These are phyloP conservation scores for Kuraishia borneana DNA, from an alignment of 805 yeast genomes.

Conservation along the genomic window DNA sequence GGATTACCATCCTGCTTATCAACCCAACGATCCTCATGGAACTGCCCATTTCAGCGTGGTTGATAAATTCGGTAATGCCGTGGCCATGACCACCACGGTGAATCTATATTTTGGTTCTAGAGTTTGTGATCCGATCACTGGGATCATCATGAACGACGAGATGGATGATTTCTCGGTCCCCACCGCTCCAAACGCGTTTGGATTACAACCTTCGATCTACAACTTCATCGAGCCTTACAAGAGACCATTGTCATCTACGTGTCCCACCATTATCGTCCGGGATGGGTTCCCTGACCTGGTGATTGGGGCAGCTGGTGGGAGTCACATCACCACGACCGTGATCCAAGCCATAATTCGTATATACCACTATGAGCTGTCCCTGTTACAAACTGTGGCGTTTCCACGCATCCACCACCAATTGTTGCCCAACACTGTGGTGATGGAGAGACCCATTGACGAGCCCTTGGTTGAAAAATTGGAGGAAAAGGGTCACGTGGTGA, in stretches of 20 bases:
- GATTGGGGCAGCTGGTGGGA: conserved; percentile 93
- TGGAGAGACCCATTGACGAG: conserved; percentile 42
- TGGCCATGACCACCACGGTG: conserved; percentile 80
- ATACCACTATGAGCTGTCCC: conserved; percentile 43
- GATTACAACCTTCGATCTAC: conserved; percentile 67
- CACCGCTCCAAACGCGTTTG: conserved; percentile 60
- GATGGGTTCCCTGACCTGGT: conserved; percentile 46
- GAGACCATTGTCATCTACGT: conserved; percentile 76
- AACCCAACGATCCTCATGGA: conserved; percentile 74
- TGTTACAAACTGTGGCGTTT: conserved; percentile 60
- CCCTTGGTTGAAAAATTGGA: conserved; percentile 25
- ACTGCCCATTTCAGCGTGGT: conserved; percentile 81
- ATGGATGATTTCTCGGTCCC: conserved; percentile 93
- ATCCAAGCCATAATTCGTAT: conserved; percentile 68
- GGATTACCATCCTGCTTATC: conserved; percentile 71
- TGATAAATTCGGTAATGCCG: conserved; percentile 67
- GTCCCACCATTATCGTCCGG: conserved; percentile 59
- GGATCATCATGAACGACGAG: conserved; percentile 74
- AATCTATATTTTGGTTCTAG: conserved; percentile 76
- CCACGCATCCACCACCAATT: conserved; percentile 90
- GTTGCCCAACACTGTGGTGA: conserved; percentile 54
- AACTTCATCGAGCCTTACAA: conserved; percentile 68
- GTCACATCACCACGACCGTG: conserved; percentile 72
- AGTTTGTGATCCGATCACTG: conserved; percentile 74
- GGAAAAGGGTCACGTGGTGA: conserved; percentile 37